phyloP scores from a whole-genome alignment of 2,329 filamentous ascomycete genomes.

The Helotiales sp. region DNA sequence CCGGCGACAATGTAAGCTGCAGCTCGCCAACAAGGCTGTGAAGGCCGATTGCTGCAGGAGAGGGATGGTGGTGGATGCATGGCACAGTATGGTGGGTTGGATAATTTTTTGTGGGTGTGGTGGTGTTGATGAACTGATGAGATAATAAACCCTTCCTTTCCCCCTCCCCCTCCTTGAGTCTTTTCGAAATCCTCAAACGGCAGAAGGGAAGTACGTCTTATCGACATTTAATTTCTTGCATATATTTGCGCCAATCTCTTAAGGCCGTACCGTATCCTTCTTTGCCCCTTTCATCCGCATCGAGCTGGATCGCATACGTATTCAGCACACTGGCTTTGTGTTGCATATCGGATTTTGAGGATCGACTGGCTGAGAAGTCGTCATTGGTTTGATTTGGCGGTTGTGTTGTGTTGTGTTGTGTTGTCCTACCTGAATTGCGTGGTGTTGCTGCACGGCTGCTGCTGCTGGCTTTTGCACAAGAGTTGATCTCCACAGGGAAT shows the following conservation, averaged over 20 bases:
- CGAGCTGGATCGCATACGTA: neutral
- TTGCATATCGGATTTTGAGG: neutral
- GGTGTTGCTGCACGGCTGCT: neutral
- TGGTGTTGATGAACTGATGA: neutral
- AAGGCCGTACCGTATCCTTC: neutral
- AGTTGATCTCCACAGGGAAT: conserved; percentile 13
- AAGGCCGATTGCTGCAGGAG: neutral
- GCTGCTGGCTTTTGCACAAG: neutral
- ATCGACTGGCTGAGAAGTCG: neutral
- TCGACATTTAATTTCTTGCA: neutral
- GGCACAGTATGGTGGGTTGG: neutral
- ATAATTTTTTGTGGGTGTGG: neutral
- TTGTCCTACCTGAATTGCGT: neutral
- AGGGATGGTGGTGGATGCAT: neutral
- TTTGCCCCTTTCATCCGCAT: conserved; percentile 2
- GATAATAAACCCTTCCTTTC: too few relatives aligned
- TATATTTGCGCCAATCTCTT: neutral
- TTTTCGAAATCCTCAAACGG: too few relatives aligned
- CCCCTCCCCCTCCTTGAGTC: neutral
- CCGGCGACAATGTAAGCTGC: neutral
- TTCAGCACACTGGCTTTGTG: neutral
- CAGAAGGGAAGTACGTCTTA: too few relatives aligned
- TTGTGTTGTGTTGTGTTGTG: too few relatives aligned
- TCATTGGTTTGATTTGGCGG: conserved; percentile 2
- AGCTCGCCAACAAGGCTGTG: neutral